These are phyloP conservation scores for Sechiopsis laciniata DNA, from an alignment of 306 rosid genomes.

Conservation along the genomic window DNA sequence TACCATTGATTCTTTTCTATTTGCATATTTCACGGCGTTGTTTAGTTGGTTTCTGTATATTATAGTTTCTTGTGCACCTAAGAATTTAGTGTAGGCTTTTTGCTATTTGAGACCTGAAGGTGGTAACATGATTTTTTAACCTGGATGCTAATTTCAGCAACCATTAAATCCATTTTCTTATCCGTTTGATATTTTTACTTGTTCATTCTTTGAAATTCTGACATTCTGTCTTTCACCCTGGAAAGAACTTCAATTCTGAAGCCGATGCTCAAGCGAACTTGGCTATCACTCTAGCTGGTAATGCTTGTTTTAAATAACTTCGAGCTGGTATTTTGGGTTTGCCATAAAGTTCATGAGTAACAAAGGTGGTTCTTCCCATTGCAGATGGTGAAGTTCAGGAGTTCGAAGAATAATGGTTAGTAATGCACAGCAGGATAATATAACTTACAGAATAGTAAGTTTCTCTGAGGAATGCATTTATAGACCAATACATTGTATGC, in stretches of 20 bases:
- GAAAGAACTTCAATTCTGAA: constrained; percentile 61
- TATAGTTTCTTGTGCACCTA: neutral
- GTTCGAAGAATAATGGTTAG: constrained; percentile 25
- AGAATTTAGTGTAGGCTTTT: constrained; percentile 2
- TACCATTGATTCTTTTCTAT: constrained; percentile 19
- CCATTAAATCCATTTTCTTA: constrained; percentile 1
- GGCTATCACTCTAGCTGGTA: constrained; percentile 68
- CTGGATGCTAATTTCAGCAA: neutral
- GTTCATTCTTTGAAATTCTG: constrained; percentile 17
- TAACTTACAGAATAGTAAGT: neutral
- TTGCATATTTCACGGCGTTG: neutral
- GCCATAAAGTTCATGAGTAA: constrained; percentile 8
- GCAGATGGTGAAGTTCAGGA: constrained; percentile 72
- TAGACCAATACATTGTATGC: neutral
- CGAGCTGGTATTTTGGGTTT: neutral
- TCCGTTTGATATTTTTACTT: neutral
- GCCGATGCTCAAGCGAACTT: constrained; percentile 92
- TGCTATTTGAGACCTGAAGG: neutral
- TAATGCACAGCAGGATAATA: constrained; percentile 3
- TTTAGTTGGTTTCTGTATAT: neutral
- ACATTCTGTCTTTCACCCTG: constrained; percentile 28
- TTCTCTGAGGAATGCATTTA: neutral
- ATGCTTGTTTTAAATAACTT: constrained; percentile 25
- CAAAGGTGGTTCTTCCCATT: constrained; percentile 25
- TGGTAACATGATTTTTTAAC: neutral